phyloP scores from a whole-genome alignment of 208 protist species.

The Crithidia sp. region DNA sequence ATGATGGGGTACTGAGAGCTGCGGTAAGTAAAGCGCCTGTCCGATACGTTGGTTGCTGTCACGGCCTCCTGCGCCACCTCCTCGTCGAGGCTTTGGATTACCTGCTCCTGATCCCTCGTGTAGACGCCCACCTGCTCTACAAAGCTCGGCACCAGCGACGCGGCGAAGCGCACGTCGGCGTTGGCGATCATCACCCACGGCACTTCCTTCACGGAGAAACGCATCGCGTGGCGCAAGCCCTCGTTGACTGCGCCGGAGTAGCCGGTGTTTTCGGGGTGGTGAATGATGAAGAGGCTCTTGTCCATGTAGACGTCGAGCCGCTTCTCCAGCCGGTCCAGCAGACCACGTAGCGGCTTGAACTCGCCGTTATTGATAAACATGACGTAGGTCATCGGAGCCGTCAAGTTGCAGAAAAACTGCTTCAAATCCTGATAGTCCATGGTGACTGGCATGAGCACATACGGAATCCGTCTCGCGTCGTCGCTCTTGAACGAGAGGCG shows the following conservation, averaged over 20 bases:
- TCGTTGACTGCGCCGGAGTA: constrained; percentile 42
- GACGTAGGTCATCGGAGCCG: constrained; percentile 37
- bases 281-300: constrained; percentile 26
- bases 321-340: constrained; percentile 16
- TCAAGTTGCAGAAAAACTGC: constrained; percentile 41
- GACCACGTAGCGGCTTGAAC: constrained; percentile 14
- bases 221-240: constrained; percentile 31
- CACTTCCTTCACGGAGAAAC: constrained; percentile 27
- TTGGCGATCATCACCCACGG: constrained; percentile 49
- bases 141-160: constrained; percentile 17
- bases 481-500: constrained; percentile 22
- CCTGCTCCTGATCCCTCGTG: constrained; percentile 13
- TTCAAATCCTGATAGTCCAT: constrained; percentile 49
- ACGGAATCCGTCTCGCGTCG: constrained; percentile 27
- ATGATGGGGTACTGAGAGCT: constrained; percentile 13
- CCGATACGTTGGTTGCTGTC: background rate
- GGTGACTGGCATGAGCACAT: constrained; percentile 38
- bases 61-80: constrained; percentile 28
- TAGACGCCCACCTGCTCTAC: constrained; percentile 4
- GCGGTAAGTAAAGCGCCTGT: constrained; percentile 22
- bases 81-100: background rate
- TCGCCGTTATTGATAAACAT: constrained; percentile 48
- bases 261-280: constrained; percentile 35
- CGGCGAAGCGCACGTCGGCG: constrained; percentile 42
- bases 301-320: background rate